phyloP scores from a whole-genome alignment of 2,329 filamentous ascomycete genomes.

The Colletotrichum sp. region DNA sequence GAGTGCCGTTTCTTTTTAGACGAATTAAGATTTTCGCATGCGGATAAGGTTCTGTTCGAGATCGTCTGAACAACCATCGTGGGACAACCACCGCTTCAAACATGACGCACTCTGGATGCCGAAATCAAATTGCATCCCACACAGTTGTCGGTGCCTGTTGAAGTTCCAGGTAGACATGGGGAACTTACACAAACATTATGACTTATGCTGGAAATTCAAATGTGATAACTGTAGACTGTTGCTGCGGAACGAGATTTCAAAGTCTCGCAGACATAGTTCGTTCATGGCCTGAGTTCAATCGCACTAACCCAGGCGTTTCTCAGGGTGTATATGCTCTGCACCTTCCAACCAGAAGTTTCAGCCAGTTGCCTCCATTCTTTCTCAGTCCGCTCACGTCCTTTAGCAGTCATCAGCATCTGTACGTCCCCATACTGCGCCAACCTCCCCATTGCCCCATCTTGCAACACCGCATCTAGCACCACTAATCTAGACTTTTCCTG shows the following conservation, averaged over 20 bases:
- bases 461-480: constrained; percentile 41
- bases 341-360: constrained; percentile 31
- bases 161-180: not conserved
- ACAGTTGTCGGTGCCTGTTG: not conserved
- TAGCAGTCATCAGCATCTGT: constrained; percentile 42
- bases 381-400: constrained; percentile 36
- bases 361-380: constrained; percentile 34
- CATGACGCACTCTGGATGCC: not conserved
- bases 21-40: not conserved
- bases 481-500: constrained; percentile 33
- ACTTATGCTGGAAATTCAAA: not conserved
- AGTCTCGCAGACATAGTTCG: not conserved
- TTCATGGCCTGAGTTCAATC: constrained; percentile 20
- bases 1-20: not conserved
- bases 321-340: constrained; percentile 23
- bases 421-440: constrained; percentile 44
- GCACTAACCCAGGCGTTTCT: constrained; percentile 27
- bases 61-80: not conserved
- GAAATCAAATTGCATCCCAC: not conserved
- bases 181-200: not conserved
- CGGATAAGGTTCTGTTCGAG: not conserved
- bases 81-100: not conserved
- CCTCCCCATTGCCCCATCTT: constrained; percentile 30
- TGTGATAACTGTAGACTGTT: not conserved
- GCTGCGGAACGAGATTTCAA: not conserved